Evolutionary conservation across 1,284 basidiomycete species (phyloP), one percentile per base, ranked within the genome.

Genomic region (Somion occarium): DNA sequence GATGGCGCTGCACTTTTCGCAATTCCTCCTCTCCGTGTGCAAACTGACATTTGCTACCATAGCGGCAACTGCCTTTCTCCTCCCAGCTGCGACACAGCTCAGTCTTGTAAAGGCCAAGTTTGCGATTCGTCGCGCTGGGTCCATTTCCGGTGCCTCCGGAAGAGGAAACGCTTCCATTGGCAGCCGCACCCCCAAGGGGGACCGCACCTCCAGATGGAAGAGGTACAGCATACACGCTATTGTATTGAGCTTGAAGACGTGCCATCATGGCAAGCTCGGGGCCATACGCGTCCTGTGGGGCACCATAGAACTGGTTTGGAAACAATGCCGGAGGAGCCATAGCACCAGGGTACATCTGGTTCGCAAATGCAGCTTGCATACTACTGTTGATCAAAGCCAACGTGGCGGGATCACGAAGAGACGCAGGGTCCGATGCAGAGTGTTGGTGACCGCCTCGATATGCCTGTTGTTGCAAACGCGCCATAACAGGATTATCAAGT

Each of bases 81-180:
- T 93, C 92, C 91, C 92, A 95, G 65, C 90, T 93, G 55, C 92
- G 76, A 69, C 92, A 95, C 30, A 94, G 61, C 65, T 95, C 92
- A 0, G 93, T 95, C 77, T 95, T 95, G 77, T 94, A 95, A 44
- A 94, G 65, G 20, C 88, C 89, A 27, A 91, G 68, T 71, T 95
- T 95, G 58, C 88, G 78, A 63, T 93, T 94, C 69, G 91, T 93
- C 3, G 89, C 85, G 55, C 88, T 91, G 5, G 90, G 91, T 0
- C 91, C 90, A 47, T 72, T 68, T 34, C 66, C 64, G 13, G 50
- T 62, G 44, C 59, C 53, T 15, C 67, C 15, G 13, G 42, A 22
- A 4, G 42, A 54, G 3, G 49, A 48, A 64, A 73, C 53, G 45
- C 54, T 56, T 2, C 56, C 53, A 18, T 73, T 73, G 54, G 71